A percentile compares a stretch with the other conserved stretches of the same genome.
Conservation (phyloP, 1,139 yeast genomes). For the Protomyces inundatus region DNA sequence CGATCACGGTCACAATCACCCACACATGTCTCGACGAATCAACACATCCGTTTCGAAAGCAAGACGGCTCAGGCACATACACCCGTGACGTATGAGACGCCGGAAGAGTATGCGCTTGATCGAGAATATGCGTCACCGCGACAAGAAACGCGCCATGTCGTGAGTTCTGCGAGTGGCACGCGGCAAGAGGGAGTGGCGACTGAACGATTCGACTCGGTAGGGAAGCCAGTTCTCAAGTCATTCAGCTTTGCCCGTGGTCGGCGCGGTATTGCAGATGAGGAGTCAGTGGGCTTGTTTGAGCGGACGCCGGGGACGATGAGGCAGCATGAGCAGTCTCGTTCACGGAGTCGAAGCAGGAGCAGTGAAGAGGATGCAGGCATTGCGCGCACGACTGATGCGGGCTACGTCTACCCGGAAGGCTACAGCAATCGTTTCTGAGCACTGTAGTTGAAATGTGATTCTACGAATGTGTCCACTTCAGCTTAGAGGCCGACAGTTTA, state of each 20-base stretch:
- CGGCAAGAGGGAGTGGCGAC: too few relatives aligned
- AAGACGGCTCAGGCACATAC: not conserved
- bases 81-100: not conserved
- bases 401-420: not conserved
- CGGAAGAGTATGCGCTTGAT: not conserved
- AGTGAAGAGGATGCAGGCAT: not conserved
- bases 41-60: not conserved
- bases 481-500: too few relatives aligned
- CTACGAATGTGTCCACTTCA: too few relatives aligned
- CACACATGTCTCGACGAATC: not conserved
- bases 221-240: not conserved
- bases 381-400: not conserved
- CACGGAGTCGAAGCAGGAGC: not conserved
- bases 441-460: not conserved
- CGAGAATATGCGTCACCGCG: not conserved
- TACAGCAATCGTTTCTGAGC: not conserved
- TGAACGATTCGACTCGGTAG: not conserved
- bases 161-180: not conserved
- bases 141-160: not conserved
- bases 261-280: not conserved
- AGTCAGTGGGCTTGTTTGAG: not conserved
- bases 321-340: not conserved
- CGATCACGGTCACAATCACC: not conserved
- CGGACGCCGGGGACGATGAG: not conserved
- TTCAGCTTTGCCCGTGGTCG: not conserved